Evolutionary conservation across 768 basidiomycete genomes (phyloP).

Genomic region (Butyriboletus loyo): DNA sequence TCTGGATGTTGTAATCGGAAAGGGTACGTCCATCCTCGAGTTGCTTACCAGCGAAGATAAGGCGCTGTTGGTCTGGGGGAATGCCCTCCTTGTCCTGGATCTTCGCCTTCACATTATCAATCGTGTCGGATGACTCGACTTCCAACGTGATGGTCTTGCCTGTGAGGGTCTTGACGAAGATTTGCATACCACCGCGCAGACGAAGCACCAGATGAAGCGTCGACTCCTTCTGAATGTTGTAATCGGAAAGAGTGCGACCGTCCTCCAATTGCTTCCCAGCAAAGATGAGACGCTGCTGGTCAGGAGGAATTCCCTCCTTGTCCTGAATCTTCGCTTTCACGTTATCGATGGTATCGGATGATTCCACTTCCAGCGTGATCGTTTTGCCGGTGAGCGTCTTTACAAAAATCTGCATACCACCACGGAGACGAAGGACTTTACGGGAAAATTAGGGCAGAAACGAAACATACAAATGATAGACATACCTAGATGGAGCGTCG

Average conservation of each 20-base stretch:
- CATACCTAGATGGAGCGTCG: conserved; percentile 53
- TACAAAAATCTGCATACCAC: conserved; percentile 90
- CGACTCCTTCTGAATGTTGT: conserved; percentile 83
- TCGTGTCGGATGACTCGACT: conserved; percentile 73
- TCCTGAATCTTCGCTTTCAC: conserved; percentile 83
- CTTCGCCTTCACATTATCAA: conserved; percentile 75
- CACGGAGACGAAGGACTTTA: conserved; percentile 75
- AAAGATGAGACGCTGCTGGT: conserved; percentile 89
- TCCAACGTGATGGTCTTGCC: conserved; percentile 78
- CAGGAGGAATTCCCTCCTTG: conserved; percentile 77
- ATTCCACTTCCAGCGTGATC: conserved; percentile 91
- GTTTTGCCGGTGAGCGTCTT: conserved; percentile 90
- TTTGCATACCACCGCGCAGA: conserved; percentile 71
- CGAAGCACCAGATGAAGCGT: conserved; percentile 74
- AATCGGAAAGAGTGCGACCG: conserved; percentile 81
- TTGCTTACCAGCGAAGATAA: conserved; percentile 82
- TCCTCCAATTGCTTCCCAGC: conserved; percentile 95
- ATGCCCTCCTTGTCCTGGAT: conserved; percentile 83
- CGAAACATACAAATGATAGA: rapidly evolving
- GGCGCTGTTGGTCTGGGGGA: conserved; percentile 72
- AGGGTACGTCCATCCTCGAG: conserved; percentile 76
- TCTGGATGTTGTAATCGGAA: conserved; percentile 76
- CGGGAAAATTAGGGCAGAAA: not conserved
- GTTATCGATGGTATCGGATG: conserved; percentile 90
- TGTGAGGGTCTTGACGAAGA: conserved; percentile 68